phyloP scores from a whole-genome alignment of 805 yeast genomes.

The Candida montana region DNA sequence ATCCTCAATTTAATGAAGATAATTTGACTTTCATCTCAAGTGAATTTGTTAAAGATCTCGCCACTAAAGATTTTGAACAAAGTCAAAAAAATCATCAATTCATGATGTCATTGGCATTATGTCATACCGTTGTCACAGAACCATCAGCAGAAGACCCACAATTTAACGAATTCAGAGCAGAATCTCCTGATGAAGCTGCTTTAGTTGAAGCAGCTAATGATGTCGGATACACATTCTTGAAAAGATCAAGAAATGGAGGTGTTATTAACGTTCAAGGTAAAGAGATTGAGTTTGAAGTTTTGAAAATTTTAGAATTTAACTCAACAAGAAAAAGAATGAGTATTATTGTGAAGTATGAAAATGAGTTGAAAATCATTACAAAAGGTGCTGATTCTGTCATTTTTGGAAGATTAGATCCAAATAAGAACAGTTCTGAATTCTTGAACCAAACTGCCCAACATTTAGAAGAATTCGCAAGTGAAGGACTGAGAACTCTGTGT shows the following conservation, averaged over 20 bases:
- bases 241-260: constrained; percentile 63
- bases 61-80: constrained; percentile 43
- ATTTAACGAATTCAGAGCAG: constrained; percentile 59
- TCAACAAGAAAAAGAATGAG: constrained; percentile 87
- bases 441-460: constrained; percentile 63
- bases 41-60: constrained; percentile 55
- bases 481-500: constrained; percentile 77
- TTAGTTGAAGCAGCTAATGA: constrained; percentile 76
- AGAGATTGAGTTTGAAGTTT: constrained; percentile 60
- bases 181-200: constrained; percentile 88
- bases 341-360: constrained; percentile 61
- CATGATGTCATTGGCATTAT: constrained; percentile 67
- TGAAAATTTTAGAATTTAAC: constrained; percentile 68
- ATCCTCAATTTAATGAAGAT: constrained; percentile 42
- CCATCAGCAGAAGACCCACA: constrained; percentile 53
- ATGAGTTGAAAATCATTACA: constrained; percentile 59
- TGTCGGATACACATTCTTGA: constrained; percentile 64
- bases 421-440: constrained; percentile 39
- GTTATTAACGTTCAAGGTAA: constrained; percentile 63
- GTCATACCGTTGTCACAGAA: constrained; percentile 77
- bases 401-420: constrained; percentile 51
- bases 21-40: constrained; percentile 65
- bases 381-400: constrained; percentile 84
- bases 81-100: constrained; percentile 58
- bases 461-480: constrained; percentile 72